A percentile compares a stretch with the other conserved stretches of the same genome.
Conservation (phyloP, 192 early-diverging fungal species). For the Coemansia sp. region DNA sequence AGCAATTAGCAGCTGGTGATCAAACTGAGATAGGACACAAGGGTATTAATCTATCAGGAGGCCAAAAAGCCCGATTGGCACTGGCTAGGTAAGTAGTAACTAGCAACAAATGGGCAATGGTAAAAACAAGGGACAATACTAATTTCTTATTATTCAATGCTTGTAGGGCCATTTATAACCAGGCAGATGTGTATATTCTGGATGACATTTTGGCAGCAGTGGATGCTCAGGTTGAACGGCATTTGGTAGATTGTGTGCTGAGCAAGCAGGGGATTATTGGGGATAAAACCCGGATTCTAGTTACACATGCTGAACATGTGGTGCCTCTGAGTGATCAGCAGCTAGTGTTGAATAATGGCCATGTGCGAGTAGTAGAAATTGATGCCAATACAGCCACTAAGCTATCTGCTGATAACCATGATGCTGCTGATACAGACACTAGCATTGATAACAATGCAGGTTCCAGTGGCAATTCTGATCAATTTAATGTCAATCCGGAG, state of each 20-base stretch:
- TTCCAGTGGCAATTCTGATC: background rate
- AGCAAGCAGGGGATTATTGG: slow-evolving; percentile 9
- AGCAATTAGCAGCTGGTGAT: slow-evolving; percentile 26
- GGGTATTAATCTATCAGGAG: slow-evolving; percentile 58
- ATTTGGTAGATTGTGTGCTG: slow-evolving; percentile 23
- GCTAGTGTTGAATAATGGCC: slow-evolving; percentile 2
- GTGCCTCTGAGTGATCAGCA: slow-evolving; percentile 20
- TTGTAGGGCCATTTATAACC: slow-evolving; percentile 58
- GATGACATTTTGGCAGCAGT: slow-evolving; percentile 30
- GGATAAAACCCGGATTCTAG: slow-evolving; percentile 8
- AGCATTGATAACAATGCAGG: background rate
- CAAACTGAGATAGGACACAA: slow-evolving; percentile 55
- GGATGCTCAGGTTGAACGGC: slow-evolving; percentile 24
- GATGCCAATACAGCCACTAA: background rate
- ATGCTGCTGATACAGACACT: background rate
- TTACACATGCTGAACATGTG: slow-evolving; percentile 27
- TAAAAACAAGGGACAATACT: background rate
- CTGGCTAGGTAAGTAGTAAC: slow-evolving; percentile 33
- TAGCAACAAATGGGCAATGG: background rate
- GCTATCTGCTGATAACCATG: no score
- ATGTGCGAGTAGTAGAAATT: background rate
- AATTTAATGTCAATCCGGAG: no score
- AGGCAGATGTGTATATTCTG: slow-evolving; percentile 51
- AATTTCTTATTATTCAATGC: background rate
- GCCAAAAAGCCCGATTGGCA: slow-evolving; percentile 60